Evolutionary conservation across 208 protist genomes (phyloP), one percentile per base, ranked within the genome.

Genomic region (Herpetomonas tarakana): DNA sequence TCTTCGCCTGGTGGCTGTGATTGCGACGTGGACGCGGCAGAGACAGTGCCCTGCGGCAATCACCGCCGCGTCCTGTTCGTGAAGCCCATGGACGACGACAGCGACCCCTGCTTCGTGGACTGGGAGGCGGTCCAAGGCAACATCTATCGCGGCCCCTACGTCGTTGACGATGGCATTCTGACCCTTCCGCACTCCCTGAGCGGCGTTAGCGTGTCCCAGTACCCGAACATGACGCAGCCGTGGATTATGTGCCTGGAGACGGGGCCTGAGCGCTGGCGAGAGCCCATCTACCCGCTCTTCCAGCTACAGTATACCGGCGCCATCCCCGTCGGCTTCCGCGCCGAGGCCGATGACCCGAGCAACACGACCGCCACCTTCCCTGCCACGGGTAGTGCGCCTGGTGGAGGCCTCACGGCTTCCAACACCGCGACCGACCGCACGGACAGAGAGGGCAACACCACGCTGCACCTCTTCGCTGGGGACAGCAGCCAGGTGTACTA

Each of bases 161-260:
- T 80, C 12, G 31, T 88, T 1, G 56, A 86, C 58, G 56, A 76
- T 38, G 73, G 84, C 25, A 61, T 83, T 26, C 67, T 91, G 26
- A 83, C 77, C 0, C 64, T 91, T 29, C 83, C 83, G 7, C 56
- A 68, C 53, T 52, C 25, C 31, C 49, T 82, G 6, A 86, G 71
- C 57, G 63, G 56, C 21, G 49, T 39, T 21, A 30, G 47, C n/a
- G 53, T 60, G 28, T 14, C 29, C 55, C 68, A 62, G 49, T 75
- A 71, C 46, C 83, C 83, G 0, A 82, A 78, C 62, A 67, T 80
- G 49, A 78, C 69, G 24, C 68, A 84, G 70, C 81, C 84, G 29
- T 91, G 84, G 84, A 78, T 87, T 38, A 75, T 91, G 69, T 91
- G 84, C 45, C 47, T 88, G 22, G 84, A 88, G 53, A 82, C 69